These are phyloP conservation scores for Tulasnella sp. DNA, from an alignment of 768 basidiomycete genomes.

Conservation along the genomic window DNA sequence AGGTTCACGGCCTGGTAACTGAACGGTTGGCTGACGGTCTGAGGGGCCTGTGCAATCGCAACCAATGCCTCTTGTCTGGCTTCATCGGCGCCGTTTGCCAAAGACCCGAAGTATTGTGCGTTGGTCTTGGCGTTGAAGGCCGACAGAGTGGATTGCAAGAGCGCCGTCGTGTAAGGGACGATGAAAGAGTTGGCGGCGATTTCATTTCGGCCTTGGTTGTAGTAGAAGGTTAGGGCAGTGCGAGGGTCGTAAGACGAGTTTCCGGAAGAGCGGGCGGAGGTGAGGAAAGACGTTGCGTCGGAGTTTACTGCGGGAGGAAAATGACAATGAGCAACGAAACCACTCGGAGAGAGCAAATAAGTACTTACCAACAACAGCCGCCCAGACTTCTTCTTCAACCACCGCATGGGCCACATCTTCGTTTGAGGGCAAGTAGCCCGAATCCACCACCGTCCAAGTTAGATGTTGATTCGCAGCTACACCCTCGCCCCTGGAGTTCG, in stretches of 20 bases:
- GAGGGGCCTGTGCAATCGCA: slow-evolving; percentile 30
- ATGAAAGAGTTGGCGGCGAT: slow-evolving; percentile 36
- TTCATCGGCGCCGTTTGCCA: slow-evolving; percentile 15
- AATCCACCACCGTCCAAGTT: background rate
- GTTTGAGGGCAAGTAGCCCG: slow-evolving; percentile 1
- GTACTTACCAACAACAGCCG: slow-evolving; percentile 35
- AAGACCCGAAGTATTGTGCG: slow-evolving; percentile 17
- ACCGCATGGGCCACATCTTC: slow-evolving; percentile 30
- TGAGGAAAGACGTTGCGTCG: slow-evolving; percentile 32
- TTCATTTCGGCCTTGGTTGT: slow-evolving; percentile 39
- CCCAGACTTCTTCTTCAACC: slow-evolving; percentile 37
- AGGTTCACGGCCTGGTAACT: slow-evolving; percentile 29
- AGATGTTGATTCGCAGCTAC: background rate
- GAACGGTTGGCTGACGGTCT: slow-evolving; percentile 28
- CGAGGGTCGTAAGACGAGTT: slow-evolving; percentile 34
- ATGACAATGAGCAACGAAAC: background rate
- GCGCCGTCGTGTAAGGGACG: slow-evolving; percentile 31
- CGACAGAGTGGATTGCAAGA: slow-evolving; percentile 24
- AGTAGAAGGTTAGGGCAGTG: slow-evolving; percentile 34
- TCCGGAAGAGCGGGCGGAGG: slow-evolving; percentile 33
- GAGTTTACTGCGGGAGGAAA: slow-evolving; percentile 28
- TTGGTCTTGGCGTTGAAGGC: slow-evolving; percentile 7
- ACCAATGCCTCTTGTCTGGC: slow-evolving; percentile 37
- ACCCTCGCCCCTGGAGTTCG: slow-evolving; percentile 25
- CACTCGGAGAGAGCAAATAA: no score